These are phyloP conservation scores for Trichoderma sp. DNA, from an alignment of 2,329 filamentous ascomycete genomes.

Conservation along the genomic window DNA sequence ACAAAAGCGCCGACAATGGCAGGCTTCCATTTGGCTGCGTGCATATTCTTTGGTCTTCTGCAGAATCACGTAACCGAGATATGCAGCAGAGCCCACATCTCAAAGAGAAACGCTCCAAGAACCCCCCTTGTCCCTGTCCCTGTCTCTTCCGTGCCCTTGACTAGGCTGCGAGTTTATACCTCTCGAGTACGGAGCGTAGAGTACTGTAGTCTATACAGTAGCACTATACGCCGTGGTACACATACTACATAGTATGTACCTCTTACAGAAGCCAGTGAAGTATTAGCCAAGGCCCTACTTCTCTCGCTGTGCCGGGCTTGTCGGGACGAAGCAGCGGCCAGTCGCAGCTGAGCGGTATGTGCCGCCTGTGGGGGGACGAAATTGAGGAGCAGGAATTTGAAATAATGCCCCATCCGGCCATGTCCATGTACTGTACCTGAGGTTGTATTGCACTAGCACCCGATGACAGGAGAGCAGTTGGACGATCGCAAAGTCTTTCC, in stretches of 20 bases:
- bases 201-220: not conserved
- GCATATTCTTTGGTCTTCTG: slow-evolving; percentile 4
- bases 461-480: not conserved
- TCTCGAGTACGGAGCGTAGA: not conserved
- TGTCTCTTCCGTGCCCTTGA: not conserved
- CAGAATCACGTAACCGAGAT: slow-evolving; percentile 3
- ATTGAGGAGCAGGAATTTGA: not conserved
- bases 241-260: too few relatives aligned
- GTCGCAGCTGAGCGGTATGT: not conserved
- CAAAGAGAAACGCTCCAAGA: not conserved
- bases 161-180: not conserved
- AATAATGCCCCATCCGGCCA: not conserved
- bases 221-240: not conserved
- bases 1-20: not conserved
- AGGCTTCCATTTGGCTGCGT: not conserved
- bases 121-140: not conserved
- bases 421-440: not conserved
- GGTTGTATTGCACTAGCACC: not conserved
- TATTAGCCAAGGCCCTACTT: not conserved
- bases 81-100: not conserved
- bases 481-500: slow-evolving; percentile 16
- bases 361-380: not conserved
- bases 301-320: not conserved
- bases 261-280: too few relatives aligned
- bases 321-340: not conserved